Evolutionary conservation across 305 asterid genomes (phyloP), one percentile per base, ranked within the genome.

Genomic region (Fraxinus albicans): DNA sequence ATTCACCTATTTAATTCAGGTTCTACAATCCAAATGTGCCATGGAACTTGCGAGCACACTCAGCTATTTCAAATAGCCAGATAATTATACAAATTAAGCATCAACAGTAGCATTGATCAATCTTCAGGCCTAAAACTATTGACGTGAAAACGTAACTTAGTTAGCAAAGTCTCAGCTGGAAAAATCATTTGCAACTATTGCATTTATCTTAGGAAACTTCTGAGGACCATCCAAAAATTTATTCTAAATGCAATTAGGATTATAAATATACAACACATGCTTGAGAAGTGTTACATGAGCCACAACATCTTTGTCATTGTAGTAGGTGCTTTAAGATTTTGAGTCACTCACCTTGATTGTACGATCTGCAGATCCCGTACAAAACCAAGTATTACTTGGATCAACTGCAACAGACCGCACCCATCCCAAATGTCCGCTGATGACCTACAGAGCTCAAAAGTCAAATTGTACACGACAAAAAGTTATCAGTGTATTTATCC

Each of bases 381-480:
- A 95, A 87, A 97, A 97, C 99, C 98, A 97, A 38, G 80, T 77
- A 83, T 97, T 97, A 81, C 98, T 97, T 58, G 98, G 99, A 91
- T 94, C 98, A 89, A 96, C 90, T n/a, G 98, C 98, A 81, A 96
- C 96, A 10, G 98, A 96, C 78, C 99, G 91, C 89, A 97, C 99
- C 99, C 99, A 95, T 81, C 99, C 99, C 91, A 97, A 87, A 88
- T 97, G 99, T 82, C 99, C 99, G 84, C 98, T 93, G 84, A 95
- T 96, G 87, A 96, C 98, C 98, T 94, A 78, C 80, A 88, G 80
- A 83, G 42, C 77, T 53, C 80, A 86, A 85, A 83, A 65, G 35
- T 82, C 53, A 70, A 53, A 80, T 70, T 29, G 8, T 72, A 81
- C 13, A 77, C 38, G 63, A 33, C 74, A 50, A 67, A 67, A 75